Evolutionary conservation across 148 eudicot species (phyloP), one percentile per base, ranked within the genome.

Genomic region (Salicornia ramosissima): DNA sequence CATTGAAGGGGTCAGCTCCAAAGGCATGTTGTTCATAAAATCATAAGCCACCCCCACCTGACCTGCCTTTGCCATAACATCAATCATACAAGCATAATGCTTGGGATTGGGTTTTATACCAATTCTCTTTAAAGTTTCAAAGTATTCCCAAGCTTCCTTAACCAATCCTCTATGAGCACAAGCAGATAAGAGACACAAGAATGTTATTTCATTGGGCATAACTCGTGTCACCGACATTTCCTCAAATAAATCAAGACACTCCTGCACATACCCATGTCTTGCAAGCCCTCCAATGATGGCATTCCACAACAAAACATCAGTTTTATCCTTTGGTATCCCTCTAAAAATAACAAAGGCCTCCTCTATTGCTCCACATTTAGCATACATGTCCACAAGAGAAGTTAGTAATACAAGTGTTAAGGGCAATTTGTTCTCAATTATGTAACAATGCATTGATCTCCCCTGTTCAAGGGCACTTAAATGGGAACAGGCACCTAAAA

Each of bases 271-370:
- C 1, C 96, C 97, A 70, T 92, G 97, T 30, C 80, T 83, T 7
- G 97, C 97, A 71, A 92, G 86, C 73, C 96, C 97, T 28, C 96
- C 93, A 66, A 92, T 90, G 71, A 92, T 79, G 0, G 97, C 75
- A 62, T 92, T 92, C 97, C 97, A 92, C 33, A 92, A 69, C 47
- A 87, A 76, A 1, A 92, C 87, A 71, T 92, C 97, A 0, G 93
- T 85, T 47, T 74, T 80, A 33, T 72, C 49, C 69, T 61, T 64
- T 3, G 84, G 67, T 61, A 76, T 85, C 71, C 75, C 83, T 71
- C 65, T 88, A 78, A 92, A 92, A 68, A 86, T 82, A 62, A 29
- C 67, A 55, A 87, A 43, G 5, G 93, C 97, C 73, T 86, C 84
- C 30, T 85, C 80, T 70, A 89, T 82, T 3, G 96, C 96, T 29